These are phyloP conservation scores for Alternaria sp. DNA, from an alignment of 2,329 filamentous ascomycete species.

Conservation along the genomic window DNA sequence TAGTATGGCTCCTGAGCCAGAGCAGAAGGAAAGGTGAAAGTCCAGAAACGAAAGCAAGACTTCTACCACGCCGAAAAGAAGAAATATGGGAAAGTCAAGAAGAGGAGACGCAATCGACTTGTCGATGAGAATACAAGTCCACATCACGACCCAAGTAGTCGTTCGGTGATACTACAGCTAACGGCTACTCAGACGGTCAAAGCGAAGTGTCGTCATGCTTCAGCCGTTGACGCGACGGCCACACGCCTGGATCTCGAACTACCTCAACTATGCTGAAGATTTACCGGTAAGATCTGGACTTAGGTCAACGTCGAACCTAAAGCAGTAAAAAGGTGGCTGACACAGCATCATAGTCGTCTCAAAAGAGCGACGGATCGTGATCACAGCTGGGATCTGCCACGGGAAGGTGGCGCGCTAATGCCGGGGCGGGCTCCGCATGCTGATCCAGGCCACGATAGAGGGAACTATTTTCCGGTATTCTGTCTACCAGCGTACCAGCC, in stretches of 20 bases:
- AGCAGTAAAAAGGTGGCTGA: not conserved
- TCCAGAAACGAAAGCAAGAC: not conserved
- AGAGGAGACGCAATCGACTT: accelerated
- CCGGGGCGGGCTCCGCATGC: not conserved
- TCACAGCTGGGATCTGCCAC: not conserved
- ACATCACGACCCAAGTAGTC: not conserved
- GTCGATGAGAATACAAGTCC: not conserved
- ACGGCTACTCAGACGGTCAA: not conserved
- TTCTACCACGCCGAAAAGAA: not conserved
- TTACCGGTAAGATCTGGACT: not conserved
- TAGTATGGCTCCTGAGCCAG: not conserved
- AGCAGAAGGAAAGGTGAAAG: not conserved
- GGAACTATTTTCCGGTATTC: not conserved
- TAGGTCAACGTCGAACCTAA: not conserved
- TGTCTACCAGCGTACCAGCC: not conserved
- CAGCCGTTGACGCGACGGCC: not conserved
- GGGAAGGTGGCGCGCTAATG: not conserved
- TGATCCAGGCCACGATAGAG: not conserved
- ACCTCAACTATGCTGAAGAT: not conserved
- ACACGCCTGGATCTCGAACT: not conserved
- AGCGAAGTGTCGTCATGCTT: constrained; percentile 1
- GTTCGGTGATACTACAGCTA: not conserved
- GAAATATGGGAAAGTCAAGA: not conserved
- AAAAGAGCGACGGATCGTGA: not conserved
- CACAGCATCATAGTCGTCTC: not conserved